phyloP scores from a whole-genome alignment of 1,284 basidiomycete species.

The Mrakiaceae sp. region DNA sequence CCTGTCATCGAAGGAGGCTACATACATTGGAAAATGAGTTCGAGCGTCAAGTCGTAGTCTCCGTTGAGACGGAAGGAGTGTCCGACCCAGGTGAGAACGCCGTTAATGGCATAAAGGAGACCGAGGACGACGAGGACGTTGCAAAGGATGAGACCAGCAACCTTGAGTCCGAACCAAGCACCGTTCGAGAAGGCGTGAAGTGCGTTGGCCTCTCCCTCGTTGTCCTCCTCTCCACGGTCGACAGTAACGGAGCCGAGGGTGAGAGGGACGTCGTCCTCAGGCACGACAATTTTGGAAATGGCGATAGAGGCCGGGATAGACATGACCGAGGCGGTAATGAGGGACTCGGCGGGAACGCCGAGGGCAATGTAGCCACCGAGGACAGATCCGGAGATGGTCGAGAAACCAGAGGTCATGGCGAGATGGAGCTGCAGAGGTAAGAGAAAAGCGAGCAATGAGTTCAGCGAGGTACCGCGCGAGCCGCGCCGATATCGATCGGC shows the following conservation, averaged over 20 bases:
- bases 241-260: constrained; percentile 69
- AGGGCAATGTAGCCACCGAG: constrained; percentile 70
- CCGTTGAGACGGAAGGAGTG: constrained; percentile 65
- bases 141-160: constrained; percentile 31
- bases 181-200: constrained; percentile 83
- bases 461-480: neutral
- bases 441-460: neutral
- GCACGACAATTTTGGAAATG: constrained; percentile 73
- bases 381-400: constrained; percentile 73
- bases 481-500: neutral
- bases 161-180: constrained; percentile 66
- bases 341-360: constrained; percentile 66
- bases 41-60: constrained; percentile 52
- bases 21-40: constrained; percentile 60
- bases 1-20: neutral
- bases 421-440: constrained; percentile 43
- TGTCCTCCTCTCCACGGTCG: constrained; percentile 50
- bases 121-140: constrained; percentile 71
- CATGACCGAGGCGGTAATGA: constrained; percentile 86
- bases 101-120: constrained; percentile 70
- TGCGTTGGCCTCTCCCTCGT: constrained; percentile 56
- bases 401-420: constrained; percentile 70
- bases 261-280: constrained; percentile 69
- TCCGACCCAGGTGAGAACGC: constrained; percentile 78
- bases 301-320: constrained; percentile 86